Percentiles rank a stretch among this genome's conserved stretches.
phyloP scores from a whole-genome alignment of 495 filamentous ascomycete species.

The Aspergillus asperescens region DNA sequence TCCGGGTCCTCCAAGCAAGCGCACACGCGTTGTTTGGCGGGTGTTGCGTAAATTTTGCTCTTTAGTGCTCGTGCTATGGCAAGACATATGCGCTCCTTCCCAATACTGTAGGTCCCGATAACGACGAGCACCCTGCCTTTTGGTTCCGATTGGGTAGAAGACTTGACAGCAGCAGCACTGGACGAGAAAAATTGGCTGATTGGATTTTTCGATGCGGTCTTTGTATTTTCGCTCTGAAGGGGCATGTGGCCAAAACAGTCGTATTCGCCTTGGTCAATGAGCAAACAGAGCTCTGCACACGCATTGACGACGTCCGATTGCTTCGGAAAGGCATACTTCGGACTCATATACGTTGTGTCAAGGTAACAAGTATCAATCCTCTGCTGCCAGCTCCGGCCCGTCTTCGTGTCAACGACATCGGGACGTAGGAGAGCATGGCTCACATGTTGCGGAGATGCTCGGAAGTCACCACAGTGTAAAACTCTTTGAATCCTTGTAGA shows the following conservation, averaged over 20 bases:
- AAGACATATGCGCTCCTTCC: constrained; percentile 93
- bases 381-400: constrained; percentile 69
- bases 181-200: constrained; percentile 59
- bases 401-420: constrained; percentile 60
- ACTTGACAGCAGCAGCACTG: constrained; percentile 12
- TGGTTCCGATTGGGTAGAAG: constrained; percentile 4
- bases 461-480: constrained; percentile 93
- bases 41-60: constrained; percentile 85
- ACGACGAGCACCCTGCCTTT: constrained; percentile 78
- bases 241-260: constrained; percentile 25
- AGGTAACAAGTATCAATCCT: constrained; percentile 92
- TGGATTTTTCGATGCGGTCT: constrained; percentile 27
- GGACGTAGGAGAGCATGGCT: constrained; percentile 75
- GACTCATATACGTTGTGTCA: constrained; percentile 94
- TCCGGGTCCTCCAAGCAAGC: constrained; percentile 79
- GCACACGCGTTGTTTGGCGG: constrained; percentile 78
- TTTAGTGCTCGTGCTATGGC: constrained; percentile 83
- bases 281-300: constrained; percentile 85
- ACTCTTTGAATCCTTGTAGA: constrained; percentile 64
- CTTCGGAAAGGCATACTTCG: constrained; percentile 88
- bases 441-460: constrained; percentile 82
- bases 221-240: constrained; percentile 39
- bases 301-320: constrained; percentile 80
- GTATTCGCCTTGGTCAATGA: constrained; percentile 51
- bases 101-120: constrained; percentile 95